Conservation (phyloP, 2,329 filamentous ascomycete genomes). For the Aspergillus phoenicis region DNA sequence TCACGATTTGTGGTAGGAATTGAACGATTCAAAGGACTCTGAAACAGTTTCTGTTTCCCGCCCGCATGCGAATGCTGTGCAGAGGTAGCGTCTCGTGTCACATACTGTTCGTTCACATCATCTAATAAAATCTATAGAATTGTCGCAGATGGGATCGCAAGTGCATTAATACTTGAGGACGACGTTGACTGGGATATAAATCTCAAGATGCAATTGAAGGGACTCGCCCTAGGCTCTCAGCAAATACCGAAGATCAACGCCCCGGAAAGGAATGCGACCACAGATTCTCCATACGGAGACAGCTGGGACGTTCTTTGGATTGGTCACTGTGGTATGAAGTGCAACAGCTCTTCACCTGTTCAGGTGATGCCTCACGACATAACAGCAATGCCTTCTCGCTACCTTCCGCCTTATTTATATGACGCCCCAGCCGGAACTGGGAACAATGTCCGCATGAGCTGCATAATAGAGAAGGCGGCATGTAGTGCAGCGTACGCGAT, state of each 20-base stretch:
- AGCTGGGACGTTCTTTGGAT: slow-evolving; percentile 1
- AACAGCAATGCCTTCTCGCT: neutral
- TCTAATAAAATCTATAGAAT: neutral
- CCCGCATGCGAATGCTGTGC: neutral
- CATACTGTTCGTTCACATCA: neutral
- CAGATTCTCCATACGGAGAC: neutral
- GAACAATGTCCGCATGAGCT: neutral
- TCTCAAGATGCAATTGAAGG: neutral
- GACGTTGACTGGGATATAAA: neutral
- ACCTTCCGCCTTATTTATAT: neutral
- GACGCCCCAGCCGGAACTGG: neutral
- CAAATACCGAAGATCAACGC: neutral
- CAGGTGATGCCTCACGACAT: neutral
- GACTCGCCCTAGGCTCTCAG: neutral
- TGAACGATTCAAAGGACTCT: neutral
- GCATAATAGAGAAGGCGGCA: neutral
- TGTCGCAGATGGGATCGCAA: neutral
- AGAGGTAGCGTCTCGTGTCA: neutral
- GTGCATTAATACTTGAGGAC: neutral
- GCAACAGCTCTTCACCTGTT: neutral
- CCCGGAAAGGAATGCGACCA: neutral
- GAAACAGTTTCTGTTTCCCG: neutral
- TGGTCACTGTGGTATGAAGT: slow-evolving; percentile 1
- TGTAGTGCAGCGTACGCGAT: neutral
- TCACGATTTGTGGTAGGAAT: neutral